Conservation (phyloP, 1,139 yeast genomes). For the Nematodospora anomalae region DNA sequence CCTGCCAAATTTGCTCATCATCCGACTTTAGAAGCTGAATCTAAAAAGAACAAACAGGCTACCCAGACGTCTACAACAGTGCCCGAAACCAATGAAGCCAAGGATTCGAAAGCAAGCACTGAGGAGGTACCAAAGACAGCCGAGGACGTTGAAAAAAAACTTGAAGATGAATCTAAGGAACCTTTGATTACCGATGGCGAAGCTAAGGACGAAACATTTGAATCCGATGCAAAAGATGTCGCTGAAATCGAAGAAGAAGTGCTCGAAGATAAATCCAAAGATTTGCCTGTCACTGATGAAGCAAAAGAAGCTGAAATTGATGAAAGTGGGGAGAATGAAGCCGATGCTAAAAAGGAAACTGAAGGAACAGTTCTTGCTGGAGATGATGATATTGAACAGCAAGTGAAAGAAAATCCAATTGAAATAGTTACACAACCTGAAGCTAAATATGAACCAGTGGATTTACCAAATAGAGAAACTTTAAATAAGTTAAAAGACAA, state of each 20-base stretch:
- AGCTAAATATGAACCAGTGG: slow-evolving; percentile 35
- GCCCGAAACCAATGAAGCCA: slow-evolving; percentile 20
- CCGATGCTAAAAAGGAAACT: slow-evolving; percentile 5
- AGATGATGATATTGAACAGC: slow-evolving; percentile 26
- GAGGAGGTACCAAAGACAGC: slow-evolving; percentile 4
- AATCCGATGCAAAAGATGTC: slow-evolving; percentile 3
- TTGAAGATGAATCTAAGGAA: slow-evolving; percentile 13
- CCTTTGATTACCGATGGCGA: slow-evolving; percentile 10
- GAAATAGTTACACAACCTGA: slow-evolving; percentile 36
- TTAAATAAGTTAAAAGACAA: slow-evolving; percentile 47
- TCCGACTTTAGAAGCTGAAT: slow-evolving; percentile 41
- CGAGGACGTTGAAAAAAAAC: slow-evolving; percentile 11
- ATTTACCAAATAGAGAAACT: slow-evolving; percentile 37
- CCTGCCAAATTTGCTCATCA: slow-evolving; percentile 44
- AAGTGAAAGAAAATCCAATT: slow-evolving; percentile 30
- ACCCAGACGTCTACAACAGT: slow-evolving; percentile 19
- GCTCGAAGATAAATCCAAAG: slow-evolving; percentile 6
- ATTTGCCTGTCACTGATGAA: slow-evolving; percentile 8
- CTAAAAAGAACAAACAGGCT: slow-evolving; percentile 20
- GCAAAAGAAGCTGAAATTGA: slow-evolving; percentile 8
- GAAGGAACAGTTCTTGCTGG: slow-evolving; percentile 8
- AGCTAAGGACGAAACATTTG: slow-evolving; percentile 11
- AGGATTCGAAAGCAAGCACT: slow-evolving; percentile 16
- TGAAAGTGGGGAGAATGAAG: slow-evolving; percentile 7
- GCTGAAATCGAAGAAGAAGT: slow-evolving; percentile 10